Evolutionary conservation across 1,284 basidiomycete species (phyloP).

Genomic region (Moesziomyces antarcticus): DNA sequence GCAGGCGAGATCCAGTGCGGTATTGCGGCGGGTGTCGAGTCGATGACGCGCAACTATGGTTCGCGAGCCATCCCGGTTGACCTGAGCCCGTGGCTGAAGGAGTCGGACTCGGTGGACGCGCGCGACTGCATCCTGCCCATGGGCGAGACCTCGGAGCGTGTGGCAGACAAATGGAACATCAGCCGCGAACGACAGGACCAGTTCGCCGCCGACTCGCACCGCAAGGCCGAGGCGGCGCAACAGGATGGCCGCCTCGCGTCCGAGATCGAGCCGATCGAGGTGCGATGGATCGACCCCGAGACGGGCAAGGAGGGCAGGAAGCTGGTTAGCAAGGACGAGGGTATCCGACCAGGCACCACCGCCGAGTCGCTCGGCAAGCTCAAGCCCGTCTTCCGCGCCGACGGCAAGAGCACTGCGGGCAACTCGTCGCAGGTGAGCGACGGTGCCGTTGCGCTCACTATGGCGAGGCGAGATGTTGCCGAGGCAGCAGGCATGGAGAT

Average conservation of each 20-base stretch:
- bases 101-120: slow-evolving; percentile 58
- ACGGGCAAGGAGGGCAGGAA: slow-evolving; percentile 57
- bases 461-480: slow-evolving; percentile 61
- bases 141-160: slow-evolving; percentile 63
- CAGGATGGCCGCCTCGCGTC: slow-evolving; percentile 54
- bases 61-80: slow-evolving; percentile 66
- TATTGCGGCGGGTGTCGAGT: slow-evolving; percentile 64
- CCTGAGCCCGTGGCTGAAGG: slow-evolving; percentile 63
- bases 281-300: slow-evolving; percentile 55
- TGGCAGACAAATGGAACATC: slow-evolving; percentile 60
- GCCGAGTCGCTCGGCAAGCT: slow-evolving; percentile 54
- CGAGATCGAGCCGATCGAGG: slow-evolving; percentile 64
- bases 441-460: slow-evolving; percentile 61
- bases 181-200: slow-evolving; percentile 56
- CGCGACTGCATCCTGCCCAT: slow-evolving; percentile 67
- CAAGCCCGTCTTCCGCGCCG: slow-evolving; percentile 61
- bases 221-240: slow-evolving; percentile 55
- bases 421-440: slow-evolving; percentile 65
- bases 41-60: slow-evolving; percentile 66
- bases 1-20: slow-evolving; percentile 60
- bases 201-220: slow-evolving; percentile 60
- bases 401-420: slow-evolving; percentile 60
- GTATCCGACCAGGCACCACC: slow-evolving; percentile 57
- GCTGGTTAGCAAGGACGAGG: slow-evolving; percentile 62
- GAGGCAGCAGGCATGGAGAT: slow-evolving; percentile 61